A percentile compares a stretch with the other conserved stretches of the same genome.
Evolutionary conservation across 2,329 filamentous ascomycete genomes (phyloP).

Genomic region (Pezicula rhizophila): DNA sequence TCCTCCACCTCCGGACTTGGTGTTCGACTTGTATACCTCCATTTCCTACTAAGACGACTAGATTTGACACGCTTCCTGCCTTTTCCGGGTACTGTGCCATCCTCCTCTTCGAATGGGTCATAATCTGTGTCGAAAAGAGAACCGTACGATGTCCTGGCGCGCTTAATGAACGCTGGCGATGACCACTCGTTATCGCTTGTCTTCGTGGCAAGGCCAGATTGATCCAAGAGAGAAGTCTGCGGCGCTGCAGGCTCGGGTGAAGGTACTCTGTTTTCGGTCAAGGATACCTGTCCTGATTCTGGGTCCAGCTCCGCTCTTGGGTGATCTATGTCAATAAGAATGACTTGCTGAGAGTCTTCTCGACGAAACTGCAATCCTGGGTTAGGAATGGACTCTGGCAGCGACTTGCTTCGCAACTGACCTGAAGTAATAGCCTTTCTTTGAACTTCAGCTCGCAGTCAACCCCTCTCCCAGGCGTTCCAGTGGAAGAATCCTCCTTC

Average conservation of each 20-base stretch:
- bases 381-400: constrained; percentile 10
- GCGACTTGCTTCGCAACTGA: constrained; percentile 18
- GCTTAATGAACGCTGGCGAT: constrained; percentile 76
- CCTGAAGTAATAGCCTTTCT: constrained; percentile 42
- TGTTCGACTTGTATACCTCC: constrained; percentile 69
- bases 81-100: constrained; percentile 51
- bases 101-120: constrained; percentile 63
- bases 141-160: constrained; percentile 63
- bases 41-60: constrained; percentile 57
- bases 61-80: constrained; percentile 65
- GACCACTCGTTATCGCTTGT: constrained; percentile 48
- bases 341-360: constrained; percentile 40
- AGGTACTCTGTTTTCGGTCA: constrained; percentile 10
- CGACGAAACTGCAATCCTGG: constrained; percentile 36
- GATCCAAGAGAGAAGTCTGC: constrained; percentile 23
- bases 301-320: constrained; percentile 17
- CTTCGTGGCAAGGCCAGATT: constrained; percentile 30
- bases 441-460: constrained; percentile 55
- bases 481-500: constrained; percentile 29
- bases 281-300: constrained; percentile 14
- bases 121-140: constrained; percentile 57
- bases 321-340: constrained; percentile 48
- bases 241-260: constrained; percentile 17
- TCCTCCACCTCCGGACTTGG: constrained; percentile 54
- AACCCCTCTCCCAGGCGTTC: constrained; percentile 44